These are phyloP conservation scores for Colletotrichum nymphaeae DNA, from an alignment of 2,329 filamentous ascomycete genomes.

Conservation along the genomic window DNA sequence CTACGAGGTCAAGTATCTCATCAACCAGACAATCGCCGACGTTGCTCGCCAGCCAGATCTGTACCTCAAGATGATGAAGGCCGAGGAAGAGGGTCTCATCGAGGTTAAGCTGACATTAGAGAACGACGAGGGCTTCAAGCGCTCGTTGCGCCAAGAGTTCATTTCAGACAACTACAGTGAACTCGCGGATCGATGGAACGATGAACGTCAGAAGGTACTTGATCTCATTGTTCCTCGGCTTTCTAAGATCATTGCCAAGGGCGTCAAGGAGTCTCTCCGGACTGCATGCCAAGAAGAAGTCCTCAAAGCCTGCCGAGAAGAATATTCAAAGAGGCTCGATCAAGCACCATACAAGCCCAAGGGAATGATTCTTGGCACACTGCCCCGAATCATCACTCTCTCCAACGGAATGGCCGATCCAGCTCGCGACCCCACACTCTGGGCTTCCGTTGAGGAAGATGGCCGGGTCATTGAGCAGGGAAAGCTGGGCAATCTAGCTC, in stretches of 20 bases:
- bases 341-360: constrained; percentile 97
- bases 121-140: constrained; percentile 79
- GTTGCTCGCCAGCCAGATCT: constrained; percentile 87
- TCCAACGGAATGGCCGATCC: constrained; percentile 85
- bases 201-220: constrained; percentile 85
- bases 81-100: constrained; percentile 92
- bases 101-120: constrained; percentile 86
- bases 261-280: constrained; percentile 93
- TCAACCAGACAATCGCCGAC: constrained; percentile 86
- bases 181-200: constrained; percentile 94
- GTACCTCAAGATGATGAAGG: constrained; percentile 97
- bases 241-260: constrained; percentile 85
- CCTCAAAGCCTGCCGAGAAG: constrained; percentile 87
- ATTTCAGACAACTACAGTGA: constrained; percentile 96
- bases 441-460: constrained; percentile 94
- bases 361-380: constrained; percentile 88
- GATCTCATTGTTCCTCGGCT: constrained; percentile 85
- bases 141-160: constrained; percentile 83
- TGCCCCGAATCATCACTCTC: constrained; percentile 86
- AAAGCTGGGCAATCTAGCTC: constrained; percentile 82
- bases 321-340: constrained; percentile 89
- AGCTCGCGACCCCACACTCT: constrained; percentile 82
- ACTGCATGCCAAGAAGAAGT: constrained; percentile 95
- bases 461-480: constrained; percentile 90
- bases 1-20: constrained; percentile 97